Evolutionary conservation across 345 rosid genomes (phyloP).

Genomic region (Lepidium sativum): DNA sequence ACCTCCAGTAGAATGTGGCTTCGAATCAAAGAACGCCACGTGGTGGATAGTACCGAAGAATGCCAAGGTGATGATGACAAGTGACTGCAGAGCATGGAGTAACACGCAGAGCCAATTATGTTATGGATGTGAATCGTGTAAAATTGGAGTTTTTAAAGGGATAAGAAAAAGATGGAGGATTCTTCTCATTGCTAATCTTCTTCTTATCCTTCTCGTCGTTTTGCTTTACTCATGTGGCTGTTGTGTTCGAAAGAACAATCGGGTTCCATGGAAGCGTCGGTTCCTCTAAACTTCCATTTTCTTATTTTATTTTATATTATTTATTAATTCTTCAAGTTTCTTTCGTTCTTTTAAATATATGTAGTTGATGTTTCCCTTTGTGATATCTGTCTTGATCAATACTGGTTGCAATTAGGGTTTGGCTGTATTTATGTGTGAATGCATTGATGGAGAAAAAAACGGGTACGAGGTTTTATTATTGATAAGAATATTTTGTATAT

Average conservation of each 20-base stretch:
- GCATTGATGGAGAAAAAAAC: background rate
- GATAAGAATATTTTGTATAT: background rate
- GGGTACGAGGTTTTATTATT: too few relatives aligned
- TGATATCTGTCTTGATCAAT: background rate
- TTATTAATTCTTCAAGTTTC: background rate
- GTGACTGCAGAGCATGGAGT: conserved; percentile 50
- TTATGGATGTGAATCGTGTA: conserved; percentile 49
- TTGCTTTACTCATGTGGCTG: conserved; percentile 30
- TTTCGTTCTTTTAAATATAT: background rate
- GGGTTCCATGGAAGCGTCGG: conserved; percentile 29
- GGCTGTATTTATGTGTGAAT: background rate
- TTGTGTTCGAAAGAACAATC: conserved; percentile 28
- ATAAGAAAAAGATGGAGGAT: conserved; percentile 36
- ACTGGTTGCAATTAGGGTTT: background rate
- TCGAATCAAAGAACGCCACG: conserved; percentile 33
- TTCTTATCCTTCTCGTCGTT: conserved; percentile 23
- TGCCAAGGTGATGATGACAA: background rate
- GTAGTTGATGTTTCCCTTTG: background rate
- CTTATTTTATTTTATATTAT: background rate
- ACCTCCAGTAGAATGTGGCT: conserved; percentile 51
- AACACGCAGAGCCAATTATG: conserved; percentile 36
- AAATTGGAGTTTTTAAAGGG: conserved; percentile 34
- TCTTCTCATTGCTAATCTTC: conserved; percentile 22
- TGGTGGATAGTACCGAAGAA: conserved; percentile 27
- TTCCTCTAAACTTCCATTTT: background rate